phyloP scores from a whole-genome alignment of 805 yeast species.

The Wickerhamiella nectarea region DNA sequence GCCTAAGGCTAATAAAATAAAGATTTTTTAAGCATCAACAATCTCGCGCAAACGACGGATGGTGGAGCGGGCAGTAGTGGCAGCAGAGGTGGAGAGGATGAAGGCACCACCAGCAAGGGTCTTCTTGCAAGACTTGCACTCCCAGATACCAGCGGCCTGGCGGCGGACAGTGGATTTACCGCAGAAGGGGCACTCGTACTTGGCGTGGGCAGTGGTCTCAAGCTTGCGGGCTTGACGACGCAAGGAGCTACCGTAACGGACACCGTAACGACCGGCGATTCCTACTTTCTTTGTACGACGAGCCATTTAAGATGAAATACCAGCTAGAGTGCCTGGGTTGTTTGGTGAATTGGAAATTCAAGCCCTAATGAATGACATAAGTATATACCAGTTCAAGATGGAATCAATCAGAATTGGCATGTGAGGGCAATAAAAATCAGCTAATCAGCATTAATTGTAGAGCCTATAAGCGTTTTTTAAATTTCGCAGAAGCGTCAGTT shows the following conservation, averaged over 20 bases:
- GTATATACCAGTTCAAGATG: too few relatives aligned
- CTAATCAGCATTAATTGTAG: too few relatives aligned
- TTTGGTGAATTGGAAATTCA: slow-evolving; percentile 2
- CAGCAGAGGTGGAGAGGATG: slow-evolving; percentile 96
- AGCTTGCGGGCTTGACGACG: slow-evolving; percentile 99
- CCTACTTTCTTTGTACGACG: slow-evolving; percentile 99
- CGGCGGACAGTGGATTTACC: slow-evolving; percentile 98
- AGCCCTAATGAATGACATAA: background rate
- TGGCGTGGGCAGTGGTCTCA: slow-evolving; percentile 97
- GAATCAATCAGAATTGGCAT: too few relatives aligned
- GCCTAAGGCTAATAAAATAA: slow-evolving; percentile 9
- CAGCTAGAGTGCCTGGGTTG: slow-evolving; percentile 3
- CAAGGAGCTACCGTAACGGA: slow-evolving; percentile 98
- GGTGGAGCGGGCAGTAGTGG: slow-evolving; percentile 99
- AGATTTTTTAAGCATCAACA: slow-evolving; percentile 80
- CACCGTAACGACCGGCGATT: slow-evolving; percentile 99
- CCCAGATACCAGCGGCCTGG: slow-evolving; percentile 98
- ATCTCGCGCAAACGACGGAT: slow-evolving; percentile 99
- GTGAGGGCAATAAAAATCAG: too few relatives aligned
- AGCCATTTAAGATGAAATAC: slow-evolving; percentile 37
- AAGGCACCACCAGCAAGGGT: slow-evolving; percentile 99
- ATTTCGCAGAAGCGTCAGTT: too few relatives aligned
- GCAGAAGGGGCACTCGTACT: slow-evolving; percentile 98
- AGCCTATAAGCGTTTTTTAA: too few relatives aligned
- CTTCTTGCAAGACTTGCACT: slow-evolving; percentile 86